Evolutionary conservation across 192 early-diverging fungal species (phyloP), one percentile per base, ranked within the genome.

Genomic region (Helicostylum pulchrum): DNA sequence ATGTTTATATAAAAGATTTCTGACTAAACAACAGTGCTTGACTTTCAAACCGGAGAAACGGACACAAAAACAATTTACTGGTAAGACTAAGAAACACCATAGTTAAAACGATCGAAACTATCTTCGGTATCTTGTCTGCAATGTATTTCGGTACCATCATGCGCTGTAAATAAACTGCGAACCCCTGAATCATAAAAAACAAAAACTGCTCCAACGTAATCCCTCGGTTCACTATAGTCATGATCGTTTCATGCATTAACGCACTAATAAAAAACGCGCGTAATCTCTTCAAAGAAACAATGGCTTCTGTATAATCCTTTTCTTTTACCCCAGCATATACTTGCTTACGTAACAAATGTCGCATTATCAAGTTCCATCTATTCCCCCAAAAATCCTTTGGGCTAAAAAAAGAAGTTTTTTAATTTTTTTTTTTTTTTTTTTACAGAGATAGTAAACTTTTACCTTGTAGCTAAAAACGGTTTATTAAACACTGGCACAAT

Each of bases 301-400:
- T 39, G 19, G 8, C 14, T 39, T 30, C 17, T 0, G 3, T 56
- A 1, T n/a, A n/a, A n/a, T 39, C 34, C 19, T 56, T 56, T 39
- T 1, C 2, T 4, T 39, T 39, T 39, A 39, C 9, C 7, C 36
- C 36, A 39, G 9, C 36, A 39, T 39, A 56, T 4, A 56, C 30
- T 21, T 56, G 54, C 2, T 56, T 56, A 34, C 34, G 54, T 4
- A 56, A 56, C 8, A 56, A 17, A 36, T 56, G 31, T 34, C 54
- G 31, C 32, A 56, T 32, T 9, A 56, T 56, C 17, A 56, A 19
- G 17, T 56, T 56, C 54, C 54, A 56, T 7, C 54, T n/a, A 36
- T 56, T 34, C 31, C 54, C 54, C 54, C 54, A 56, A 56, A 56
- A 56, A 15, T 56, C 54, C 19, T 56, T 56, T 34, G 54, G 54